A percentile compares a stretch with the other conserved stretches of the same genome.
Conservation (phyloP, 169 alveolate species). For the Cryptosporidium felis region DNA sequence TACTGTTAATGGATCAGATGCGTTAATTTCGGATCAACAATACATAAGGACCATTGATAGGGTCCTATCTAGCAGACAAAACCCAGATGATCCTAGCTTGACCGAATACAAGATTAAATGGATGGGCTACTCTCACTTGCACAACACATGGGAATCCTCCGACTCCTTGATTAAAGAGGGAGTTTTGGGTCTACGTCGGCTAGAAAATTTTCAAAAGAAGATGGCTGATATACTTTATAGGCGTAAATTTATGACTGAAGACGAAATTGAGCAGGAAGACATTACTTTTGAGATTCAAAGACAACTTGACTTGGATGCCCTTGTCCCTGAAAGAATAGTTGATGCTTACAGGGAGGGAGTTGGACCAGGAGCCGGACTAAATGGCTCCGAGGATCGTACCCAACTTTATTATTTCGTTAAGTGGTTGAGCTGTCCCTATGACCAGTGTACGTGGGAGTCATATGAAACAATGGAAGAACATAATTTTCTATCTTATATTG, state of each 20-base stretch:
- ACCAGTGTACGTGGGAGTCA: conserved; percentile 90
- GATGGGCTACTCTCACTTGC: conserved; percentile 89
- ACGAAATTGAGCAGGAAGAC: conserved; percentile 89
- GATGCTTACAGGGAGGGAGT: conserved; percentile 7
- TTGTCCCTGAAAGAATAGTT: conserved; percentile 87
- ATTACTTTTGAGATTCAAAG: conserved; percentile 85
- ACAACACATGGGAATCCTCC: conserved; percentile 88
- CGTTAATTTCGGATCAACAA: background rate
- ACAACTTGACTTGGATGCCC: conserved; percentile 89
- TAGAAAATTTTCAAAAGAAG: conserved; percentile 85
- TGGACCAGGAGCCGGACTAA: conserved; percentile 19
- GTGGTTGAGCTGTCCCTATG: conserved; percentile 90
- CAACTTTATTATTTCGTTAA: conserved; percentile 82
- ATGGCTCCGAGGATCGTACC: conserved; percentile 15
- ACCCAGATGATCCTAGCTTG: conserved; percentile 69
- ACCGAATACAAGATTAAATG: conserved; percentile 86
- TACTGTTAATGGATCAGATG: too few species aligned
- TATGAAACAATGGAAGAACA: conserved; percentile 84
- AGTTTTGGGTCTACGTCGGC: conserved; percentile 82
- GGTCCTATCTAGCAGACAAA: conserved; percentile 11
- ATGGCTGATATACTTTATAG: conserved; percentile 79
- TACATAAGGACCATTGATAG: conserved; percentile 33
- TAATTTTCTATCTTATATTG: conserved; percentile 79
- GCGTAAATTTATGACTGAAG: conserved; percentile 85
- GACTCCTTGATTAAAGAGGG: conserved; percentile 78